Evolutionary conservation across 2,329 filamentous ascomycete species (phyloP).

Genomic region (Cladosporium oxysporum): DNA sequence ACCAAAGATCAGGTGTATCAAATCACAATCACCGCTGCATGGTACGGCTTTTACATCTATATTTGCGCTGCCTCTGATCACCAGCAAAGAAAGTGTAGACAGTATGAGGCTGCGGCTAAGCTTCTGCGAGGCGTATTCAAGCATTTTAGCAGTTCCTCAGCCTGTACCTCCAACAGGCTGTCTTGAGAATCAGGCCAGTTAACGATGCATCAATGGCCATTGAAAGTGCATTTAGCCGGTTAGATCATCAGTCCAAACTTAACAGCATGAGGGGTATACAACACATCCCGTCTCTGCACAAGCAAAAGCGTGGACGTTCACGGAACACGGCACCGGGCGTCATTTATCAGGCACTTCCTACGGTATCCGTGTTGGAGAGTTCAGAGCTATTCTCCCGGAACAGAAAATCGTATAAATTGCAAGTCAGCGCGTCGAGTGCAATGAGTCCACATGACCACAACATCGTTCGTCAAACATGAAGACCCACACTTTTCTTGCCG

Average conservation of each 20-base stretch:
- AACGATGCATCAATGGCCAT: background rate
- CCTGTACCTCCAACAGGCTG: background rate
- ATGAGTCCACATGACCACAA: background rate
- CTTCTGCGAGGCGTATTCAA: constrained; percentile 1
- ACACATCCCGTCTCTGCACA: background rate
- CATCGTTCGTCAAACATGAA: background rate
- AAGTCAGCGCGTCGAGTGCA: background rate
- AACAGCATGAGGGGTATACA: background rate
- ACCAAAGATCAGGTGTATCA: too few species aligned
- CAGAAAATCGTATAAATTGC: background rate
- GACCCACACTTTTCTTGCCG: background rate
- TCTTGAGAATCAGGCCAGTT: background rate
- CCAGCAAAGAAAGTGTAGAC: background rate
- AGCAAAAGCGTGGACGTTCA: background rate
- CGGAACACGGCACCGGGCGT: background rate
- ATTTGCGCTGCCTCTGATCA: background rate
- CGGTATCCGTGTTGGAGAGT: background rate
- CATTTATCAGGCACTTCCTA: background rate
- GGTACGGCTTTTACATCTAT: too few species aligned
- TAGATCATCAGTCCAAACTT: background rate
- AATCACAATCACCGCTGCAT: too few species aligned
- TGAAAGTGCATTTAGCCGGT: background rate
- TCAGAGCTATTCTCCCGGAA: background rate
- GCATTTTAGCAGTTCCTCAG: background rate
- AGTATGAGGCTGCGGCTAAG: constrained; percentile 1